Percentiles rank a stretch among this genome's conserved stretches.
phyloP scores from a whole-genome alignment of 2,329 filamentous ascomycete genomes.

The Trichophyton schoenleinii region DNA sequence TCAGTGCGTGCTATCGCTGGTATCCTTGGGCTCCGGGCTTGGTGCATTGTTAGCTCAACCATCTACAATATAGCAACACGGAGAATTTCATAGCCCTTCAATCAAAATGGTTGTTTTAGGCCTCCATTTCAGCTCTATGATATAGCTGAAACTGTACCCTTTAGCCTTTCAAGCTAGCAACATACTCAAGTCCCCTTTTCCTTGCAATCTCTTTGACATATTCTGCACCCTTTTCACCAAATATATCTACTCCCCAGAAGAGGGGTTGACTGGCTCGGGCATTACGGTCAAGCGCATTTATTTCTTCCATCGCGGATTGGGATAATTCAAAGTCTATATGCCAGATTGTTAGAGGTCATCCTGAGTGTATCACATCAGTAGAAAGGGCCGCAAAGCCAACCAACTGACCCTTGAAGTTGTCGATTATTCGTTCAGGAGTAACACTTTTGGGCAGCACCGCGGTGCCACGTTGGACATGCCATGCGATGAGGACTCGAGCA shows the following conservation, averaged over 20 bases:
- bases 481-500: slow-evolving; percentile 42
- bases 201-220: slow-evolving; percentile 3
- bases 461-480: slow-evolving; percentile 42
- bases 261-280: slow-evolving; percentile 5
- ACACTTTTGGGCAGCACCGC: slow-evolving; percentile 44
- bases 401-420: slow-evolving; percentile 29
- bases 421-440: slow-evolving; percentile 37
- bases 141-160: not conserved
- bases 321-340: slow-evolving; percentile 7
- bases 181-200: slow-evolving; percentile 4
- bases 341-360: not conserved
- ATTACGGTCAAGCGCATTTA: slow-evolving; percentile 7
- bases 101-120: too few species aligned
- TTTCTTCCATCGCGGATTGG: slow-evolving; percentile 5
- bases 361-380: not conserved
- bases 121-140: too few species aligned
- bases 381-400: not conserved
- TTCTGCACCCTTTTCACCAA: slow-evolving; percentile 7
- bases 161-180: not conserved
- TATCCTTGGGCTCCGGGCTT: too few species aligned
- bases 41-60: too few species aligned
- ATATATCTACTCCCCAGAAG: slow-evolving; percentile 10
- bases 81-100: too few species aligned
- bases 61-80: too few species aligned
- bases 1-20: too few species aligned